Evolutionary conservation across 164 flowering plant genomes (phyloP), one percentile per base, ranked within the genome.

Genomic region (Vitis labrusca): DNA sequence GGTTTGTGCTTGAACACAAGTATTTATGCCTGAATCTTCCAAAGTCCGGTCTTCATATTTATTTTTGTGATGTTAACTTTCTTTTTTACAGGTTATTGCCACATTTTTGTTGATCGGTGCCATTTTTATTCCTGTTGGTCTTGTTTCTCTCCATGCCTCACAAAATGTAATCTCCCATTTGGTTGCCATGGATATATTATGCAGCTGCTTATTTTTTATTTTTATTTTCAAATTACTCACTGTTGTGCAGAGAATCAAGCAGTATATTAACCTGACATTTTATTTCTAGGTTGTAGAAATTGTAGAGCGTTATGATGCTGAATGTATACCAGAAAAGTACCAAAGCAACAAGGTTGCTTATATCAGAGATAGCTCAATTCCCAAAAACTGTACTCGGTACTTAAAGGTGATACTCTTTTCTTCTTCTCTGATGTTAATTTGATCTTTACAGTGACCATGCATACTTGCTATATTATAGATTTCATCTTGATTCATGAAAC

Each of bases 301-400:
- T 75, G 91, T 89, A 56, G 88, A 88, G 10, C 81, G 90, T 17
- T 92, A 92, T 81, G 96, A 92, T 70, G 67, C 68, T 74, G 93
- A 85, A 10, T 92, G 97, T 76, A 74, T 92, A 49, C 96, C 91
- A 17, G 83, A 77, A 53, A 58, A 27, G 63, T 88, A 65, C 65
- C 81, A 66, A 78, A 76, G 81, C 71, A 76, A 91, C 62, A 91
- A 85, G 75, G 75, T 86, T 73, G 84, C 89, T 55, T 92, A 85
- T 63, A 86, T 92, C 54, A 80, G 76, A 78, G 87, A 90, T 69
- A 64, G 32, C 58, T 85, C 88, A 50, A 75, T 79, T 70, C 58
- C 87, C 23, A 92, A 92, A 71, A 89, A 85, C 57, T 92, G 97
- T 69, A 65, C 87, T 44, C 79, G 78, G 58, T 51, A 56, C 58